Percentiles rank a stretch among this genome's conserved stretches.
phyloP scores from a whole-genome alignment of 1,139 yeast genomes.

The Debaryomyces sp. region DNA sequence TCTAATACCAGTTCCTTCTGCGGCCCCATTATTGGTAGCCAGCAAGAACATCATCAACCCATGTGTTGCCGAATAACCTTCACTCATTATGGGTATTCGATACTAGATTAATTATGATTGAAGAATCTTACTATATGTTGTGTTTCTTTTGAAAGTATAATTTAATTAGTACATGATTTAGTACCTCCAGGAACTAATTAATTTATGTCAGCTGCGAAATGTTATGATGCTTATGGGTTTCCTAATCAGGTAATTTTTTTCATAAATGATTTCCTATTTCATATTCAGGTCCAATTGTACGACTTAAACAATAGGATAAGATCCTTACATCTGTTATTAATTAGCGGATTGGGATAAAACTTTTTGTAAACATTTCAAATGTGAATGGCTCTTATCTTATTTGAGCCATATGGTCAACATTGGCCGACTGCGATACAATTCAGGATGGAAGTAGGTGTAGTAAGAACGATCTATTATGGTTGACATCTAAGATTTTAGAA shows the following conservation, averaged over 20 bases:
- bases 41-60: conserved; percentile 37
- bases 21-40: conserved; percentile 43
- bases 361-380: neutral
- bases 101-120: neutral
- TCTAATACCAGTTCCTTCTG: conserved; percentile 53
- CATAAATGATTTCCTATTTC: neutral
- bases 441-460: too few species aligned
- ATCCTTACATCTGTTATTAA: neutral
- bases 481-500: neutral
- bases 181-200: neutral
- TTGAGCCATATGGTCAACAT: neutral
- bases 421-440: too few species aligned
- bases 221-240: conserved; percentile 1
- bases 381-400: neutral
- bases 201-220: conserved; percentile 2
- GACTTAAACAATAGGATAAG: neutral
- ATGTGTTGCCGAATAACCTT: conserved; percentile 23
- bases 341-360: neutral
- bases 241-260: conserved; percentile 3
- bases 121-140: neutral
- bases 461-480: too few species aligned
- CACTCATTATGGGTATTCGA: neutral
- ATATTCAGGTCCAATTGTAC: neutral
- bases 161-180: neutral
- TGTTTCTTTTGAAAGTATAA: neutral